Percentiles rank a stretch among this genome's conserved stretches.
Conservation (phyloP, 73 alveolate species). For the Paramecium sonneborni region DNA sequence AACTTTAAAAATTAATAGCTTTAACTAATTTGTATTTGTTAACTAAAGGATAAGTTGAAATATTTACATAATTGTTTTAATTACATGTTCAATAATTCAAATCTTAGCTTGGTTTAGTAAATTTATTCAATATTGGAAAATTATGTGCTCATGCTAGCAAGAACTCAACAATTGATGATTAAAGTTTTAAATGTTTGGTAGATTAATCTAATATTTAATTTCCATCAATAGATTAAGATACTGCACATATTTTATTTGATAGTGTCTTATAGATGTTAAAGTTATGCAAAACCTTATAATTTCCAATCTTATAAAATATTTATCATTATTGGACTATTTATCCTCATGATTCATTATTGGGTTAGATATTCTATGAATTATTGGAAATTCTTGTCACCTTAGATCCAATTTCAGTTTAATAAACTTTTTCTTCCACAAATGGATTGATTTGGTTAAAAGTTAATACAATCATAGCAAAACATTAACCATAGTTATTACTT, state of each 20-base stretch:
- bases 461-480: background rate
- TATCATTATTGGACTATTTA: background rate
- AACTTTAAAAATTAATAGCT: background rate
- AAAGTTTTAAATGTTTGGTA: background rate
- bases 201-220: background rate
- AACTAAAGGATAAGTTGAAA: background rate
- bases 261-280: background rate
- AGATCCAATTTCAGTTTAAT: background rate
- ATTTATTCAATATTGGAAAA: background rate
- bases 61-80: background rate
- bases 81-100: background rate
- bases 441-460: constrained; percentile 1
- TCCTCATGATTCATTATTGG: background rate
- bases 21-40: background rate
- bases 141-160: background rate
- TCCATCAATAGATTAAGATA: background rate
- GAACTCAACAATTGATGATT: background rate
- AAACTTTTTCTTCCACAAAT: background rate
- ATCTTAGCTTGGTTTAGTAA: background rate
- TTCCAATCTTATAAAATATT: background rate
- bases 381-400: background rate
- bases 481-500: background rate
- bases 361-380: background rate
- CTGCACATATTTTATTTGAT: constrained; percentile 10
- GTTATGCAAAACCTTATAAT: background rate